Evolutionary conservation across 345 rosid genomes (phyloP), one percentile per base, ranked within the genome.

Genomic region (Triadica sebifera): DNA sequence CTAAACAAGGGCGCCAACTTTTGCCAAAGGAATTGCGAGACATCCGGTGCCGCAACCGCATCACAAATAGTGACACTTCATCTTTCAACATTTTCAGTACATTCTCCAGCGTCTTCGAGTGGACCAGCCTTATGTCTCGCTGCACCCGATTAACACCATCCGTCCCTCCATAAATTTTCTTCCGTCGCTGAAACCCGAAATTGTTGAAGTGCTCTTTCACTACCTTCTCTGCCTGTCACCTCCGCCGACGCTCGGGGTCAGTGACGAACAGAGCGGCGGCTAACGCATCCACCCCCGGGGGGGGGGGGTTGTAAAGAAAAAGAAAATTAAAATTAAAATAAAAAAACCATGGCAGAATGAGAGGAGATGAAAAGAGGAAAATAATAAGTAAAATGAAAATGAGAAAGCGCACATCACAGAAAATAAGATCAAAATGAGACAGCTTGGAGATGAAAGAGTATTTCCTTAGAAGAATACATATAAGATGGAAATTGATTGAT

Each of bases 31-130:
- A 76, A 90, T 89, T 16, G 94, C 73, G 34, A 93, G 93, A 38
- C 76, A 76, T 0, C 97, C 98, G 0, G 97, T 91, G 13, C 99
- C 99, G 25, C 99, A 95, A 1, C 98, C 96, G 98, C 98, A 60
- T 93, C 99, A 73, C 99, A 93, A 24, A 95, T 91, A 9, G 94
- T 87, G 15, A 93, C 12, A 96, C 89, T 15, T 89, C 98, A 0
- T 89, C 97, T 5, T 80, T 87, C 72, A 93, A 75, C 92, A 95
- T 95, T 59, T 71, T 62, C 85, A 94, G 74, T 20, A 81, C 84
- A 61, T 87, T 94, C 82, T 94, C 97, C 24, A 91, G 96, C 3
- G 98, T 94, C 86, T 86, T 88, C 65, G 96, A 84, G 75, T 95
- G 98, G 6, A 96, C 97, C 10, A 90, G 52, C 80, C 98, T 81